Evolutionary conservation across 495 filamentous ascomycete species (phyloP).

Genomic region (Penicillium bovifimosum): DNA sequence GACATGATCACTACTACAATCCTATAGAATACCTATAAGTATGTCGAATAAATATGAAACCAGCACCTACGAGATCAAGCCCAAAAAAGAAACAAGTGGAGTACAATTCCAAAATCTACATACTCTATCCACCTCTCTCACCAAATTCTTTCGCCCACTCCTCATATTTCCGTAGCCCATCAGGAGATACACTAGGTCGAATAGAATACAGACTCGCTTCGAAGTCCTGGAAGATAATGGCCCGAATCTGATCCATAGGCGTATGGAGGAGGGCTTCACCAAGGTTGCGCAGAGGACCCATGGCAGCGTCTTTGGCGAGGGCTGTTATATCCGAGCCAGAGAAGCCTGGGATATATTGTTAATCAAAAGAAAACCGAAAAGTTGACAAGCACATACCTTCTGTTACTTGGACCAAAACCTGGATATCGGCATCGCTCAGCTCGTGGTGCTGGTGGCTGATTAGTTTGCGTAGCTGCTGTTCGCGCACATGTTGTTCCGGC

Average conservation of each 20-base stretch:
- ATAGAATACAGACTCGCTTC: slow-evolving; percentile 79
- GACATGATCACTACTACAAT: too few species aligned
- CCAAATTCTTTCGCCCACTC: slow-evolving; percentile 93
- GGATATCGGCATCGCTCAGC: slow-evolving; percentile 67
- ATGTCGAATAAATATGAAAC: too few species aligned
- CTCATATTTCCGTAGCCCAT: slow-evolving; percentile 81
- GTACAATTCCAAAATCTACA: background rate
- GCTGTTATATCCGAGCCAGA: slow-evolving; percentile 97
- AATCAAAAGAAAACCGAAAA: background rate
- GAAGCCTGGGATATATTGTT: slow-evolving; percentile 57
- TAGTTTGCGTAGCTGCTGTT: slow-evolving; percentile 68
- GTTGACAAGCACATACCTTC: slow-evolving; percentile 56
- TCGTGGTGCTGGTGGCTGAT: slow-evolving; percentile 83
- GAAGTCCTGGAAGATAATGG: slow-evolving; percentile 81
- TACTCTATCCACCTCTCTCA: slow-evolving; percentile 68
- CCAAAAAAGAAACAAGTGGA: background rate
- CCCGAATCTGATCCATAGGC: slow-evolving; percentile 87
- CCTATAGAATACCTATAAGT: background rate
- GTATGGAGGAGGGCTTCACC: slow-evolving; percentile 87
- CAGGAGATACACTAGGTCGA: slow-evolving; percentile 80
- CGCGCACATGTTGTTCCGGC: slow-evolving; percentile 75
- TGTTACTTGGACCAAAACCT: slow-evolving; percentile 71
- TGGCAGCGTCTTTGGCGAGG: slow-evolving; percentile 94
- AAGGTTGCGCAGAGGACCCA: slow-evolving; percentile 89
- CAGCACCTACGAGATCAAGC: too few species aligned